phyloP scores from a whole-genome alignment of 2,329 filamentous ascomycete genomes.

The Podosphaera xanthii region DNA sequence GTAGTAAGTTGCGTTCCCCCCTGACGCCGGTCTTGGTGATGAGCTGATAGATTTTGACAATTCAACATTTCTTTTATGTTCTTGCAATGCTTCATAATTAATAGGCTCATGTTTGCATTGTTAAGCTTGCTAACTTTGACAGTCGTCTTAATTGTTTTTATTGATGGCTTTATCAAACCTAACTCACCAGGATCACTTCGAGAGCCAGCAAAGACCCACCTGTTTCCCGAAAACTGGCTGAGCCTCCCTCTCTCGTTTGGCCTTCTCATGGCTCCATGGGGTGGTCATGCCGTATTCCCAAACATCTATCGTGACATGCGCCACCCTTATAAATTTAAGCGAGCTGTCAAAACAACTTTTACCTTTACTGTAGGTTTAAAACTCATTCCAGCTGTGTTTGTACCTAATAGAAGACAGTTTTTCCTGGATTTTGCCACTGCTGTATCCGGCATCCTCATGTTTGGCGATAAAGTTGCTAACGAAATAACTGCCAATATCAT shows the following conservation, averaged over 20 bases:
- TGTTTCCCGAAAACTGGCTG: slow-evolving; percentile 66
- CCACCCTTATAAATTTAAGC: slow-evolving; percentile 44
- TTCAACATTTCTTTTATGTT: no score
- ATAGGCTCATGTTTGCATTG: background rate
- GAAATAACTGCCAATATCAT: slow-evolving; percentile 86
- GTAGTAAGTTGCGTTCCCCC: slow-evolving; percentile 37
- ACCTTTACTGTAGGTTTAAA: slow-evolving; percentile 45
- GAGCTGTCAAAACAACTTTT: slow-evolving; percentile 60
- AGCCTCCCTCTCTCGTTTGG: slow-evolving; percentile 76
- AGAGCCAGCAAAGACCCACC: slow-evolving; percentile 54
- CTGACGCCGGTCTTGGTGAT: background rate
- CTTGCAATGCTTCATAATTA: no score
- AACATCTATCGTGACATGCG: slow-evolving; percentile 64
- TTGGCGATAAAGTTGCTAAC: slow-evolving; percentile 67
- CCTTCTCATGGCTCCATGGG: slow-evolving; percentile 66
- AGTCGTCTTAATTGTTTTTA: slow-evolving; percentile 67
- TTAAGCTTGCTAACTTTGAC: slow-evolving; percentile 3
- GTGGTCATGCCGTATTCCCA: slow-evolving; percentile 47
- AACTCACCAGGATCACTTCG: slow-evolving; percentile 60
- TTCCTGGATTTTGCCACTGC: slow-evolving; percentile 63
- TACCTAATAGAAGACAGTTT: slow-evolving; percentile 26
- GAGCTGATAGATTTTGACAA: no score
- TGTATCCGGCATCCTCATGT: slow-evolving; percentile 76
- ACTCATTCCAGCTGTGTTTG: background rate
- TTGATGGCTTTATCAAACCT: slow-evolving; percentile 71